Evolutionary conservation across 2,329 filamentous ascomycete genomes (phyloP).

Genomic region (Cladorrhinum sp.): DNA sequence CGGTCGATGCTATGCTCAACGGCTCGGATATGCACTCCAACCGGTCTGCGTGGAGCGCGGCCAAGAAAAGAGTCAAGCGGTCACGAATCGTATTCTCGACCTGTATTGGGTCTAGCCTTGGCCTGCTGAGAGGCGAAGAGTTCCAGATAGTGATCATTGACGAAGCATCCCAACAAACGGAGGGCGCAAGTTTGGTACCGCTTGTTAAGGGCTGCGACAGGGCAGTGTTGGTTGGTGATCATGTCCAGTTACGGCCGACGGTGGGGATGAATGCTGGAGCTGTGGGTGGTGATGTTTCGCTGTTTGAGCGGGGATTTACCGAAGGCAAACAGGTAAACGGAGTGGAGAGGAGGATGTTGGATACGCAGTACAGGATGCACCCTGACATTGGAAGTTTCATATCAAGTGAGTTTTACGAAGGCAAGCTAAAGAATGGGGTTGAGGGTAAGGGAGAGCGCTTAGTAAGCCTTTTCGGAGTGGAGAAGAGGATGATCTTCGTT

Average conservation of each 20-base stretch:
- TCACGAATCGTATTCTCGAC: constrained; percentile 43
- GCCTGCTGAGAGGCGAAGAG: constrained; percentile 31
- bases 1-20: constrained; percentile 35
- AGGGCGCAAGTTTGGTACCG: constrained; percentile 40
- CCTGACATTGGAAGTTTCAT: constrained; percentile 38
- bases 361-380: constrained; percentile 46
- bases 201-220: constrained; percentile 42
- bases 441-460: neutral
- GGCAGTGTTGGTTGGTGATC: constrained; percentile 44
- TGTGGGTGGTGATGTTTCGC: constrained; percentile 39
- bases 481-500: constrained; percentile 33
- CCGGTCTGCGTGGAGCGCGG: constrained; percentile 34
- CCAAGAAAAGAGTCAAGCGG: constrained; percentile 36
- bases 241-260: constrained; percentile 45
- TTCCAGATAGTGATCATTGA: constrained; percentile 44
- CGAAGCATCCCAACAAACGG: constrained; percentile 47
- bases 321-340: neutral
- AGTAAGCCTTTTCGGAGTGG: neutral
- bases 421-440: constrained; percentile 34
- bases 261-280: constrained; percentile 36
- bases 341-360: constrained; percentile 36
- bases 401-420: constrained; percentile 40
- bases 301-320: constrained; percentile 43
- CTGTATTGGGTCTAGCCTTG: constrained; percentile 41
- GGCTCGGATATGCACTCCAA: constrained; percentile 29